Base-by-base conservation (phyloP, 1,284 basidiomycete species). In the Papiliotrema laurentii region DNA sequence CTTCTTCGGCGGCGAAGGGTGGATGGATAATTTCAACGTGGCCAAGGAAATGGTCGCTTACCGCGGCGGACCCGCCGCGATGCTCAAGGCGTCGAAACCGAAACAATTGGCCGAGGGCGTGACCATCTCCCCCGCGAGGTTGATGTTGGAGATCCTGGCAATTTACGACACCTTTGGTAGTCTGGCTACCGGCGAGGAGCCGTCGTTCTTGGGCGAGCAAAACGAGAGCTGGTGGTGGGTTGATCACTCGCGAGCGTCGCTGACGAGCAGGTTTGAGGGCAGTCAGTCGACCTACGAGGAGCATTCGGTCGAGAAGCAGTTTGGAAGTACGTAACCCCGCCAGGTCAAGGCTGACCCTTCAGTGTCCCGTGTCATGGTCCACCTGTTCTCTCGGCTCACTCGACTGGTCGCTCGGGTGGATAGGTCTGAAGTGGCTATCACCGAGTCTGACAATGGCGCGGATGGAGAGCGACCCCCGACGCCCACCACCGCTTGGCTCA, bases 91-190 rank as follows among this genome's bases (percentile, higher is more conserved):
- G 2, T 65, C 63, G 3, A 49, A 52, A 18, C 64, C 68, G 0
- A 68, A 52, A 0, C 52, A 55, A 19, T 45, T 73, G 4, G 54
- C 61, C 2, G 67, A 71, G 27, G 71, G 69, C 5, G 72, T 75
- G 28, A 75, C 72, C 7, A 73, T 75, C 22, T 73, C 70, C 16
- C 72, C 75, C 22, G 73, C 71, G 27, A 55, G 73, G 44, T 56
- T 78, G 22, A 66, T 77, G 49, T 62, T 78, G 47, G 78, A 79
- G 65, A 77, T 78, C 45, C 60, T 80, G 41, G 71, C 76, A 1
- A 74, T 78, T 31, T 79, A 77, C 57, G 77, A 79, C 51, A 71
- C 72, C 6, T 76, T 78, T 56, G 74, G 76, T 75, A 78, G 74
- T 56, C 59, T 79, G 35, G 74, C 74, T 9, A 72, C 64, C 22